phyloP scores from a whole-genome alignment of 2,329 filamentous ascomycete species.

The Lojkania enalia region DNA sequence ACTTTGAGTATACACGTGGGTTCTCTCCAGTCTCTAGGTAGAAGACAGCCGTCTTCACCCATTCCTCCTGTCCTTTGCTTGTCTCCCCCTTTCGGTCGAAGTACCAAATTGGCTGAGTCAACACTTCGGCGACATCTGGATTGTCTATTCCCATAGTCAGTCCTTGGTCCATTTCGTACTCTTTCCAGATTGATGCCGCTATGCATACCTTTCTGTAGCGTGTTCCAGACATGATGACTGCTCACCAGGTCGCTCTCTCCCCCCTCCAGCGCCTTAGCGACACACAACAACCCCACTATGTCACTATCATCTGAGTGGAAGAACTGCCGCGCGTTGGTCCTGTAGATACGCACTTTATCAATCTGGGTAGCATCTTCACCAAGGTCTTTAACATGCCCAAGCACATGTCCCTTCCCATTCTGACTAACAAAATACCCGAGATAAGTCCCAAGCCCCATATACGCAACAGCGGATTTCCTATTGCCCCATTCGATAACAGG shows the following conservation, averaged over 20 bases:
- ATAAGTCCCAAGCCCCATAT: constrained; percentile 84
- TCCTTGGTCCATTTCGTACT: too few species aligned
- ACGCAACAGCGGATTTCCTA: constrained; percentile 81
- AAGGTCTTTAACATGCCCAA: constrained; percentile 88
- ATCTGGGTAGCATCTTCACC: constrained; percentile 80
- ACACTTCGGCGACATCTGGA: constrained; percentile 74
- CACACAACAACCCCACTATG: constrained; percentile 80
- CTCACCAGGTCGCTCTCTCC: constrained; percentile 83
- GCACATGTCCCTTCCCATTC: constrained; percentile 80
- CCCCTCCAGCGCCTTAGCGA: constrained; percentile 75
- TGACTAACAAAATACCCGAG: constrained; percentile 87
- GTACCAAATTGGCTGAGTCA: constrained; percentile 83
- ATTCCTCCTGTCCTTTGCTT: constrained; percentile 73
- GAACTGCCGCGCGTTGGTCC: constrained; percentile 82
- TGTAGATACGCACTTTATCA: constrained; percentile 86
- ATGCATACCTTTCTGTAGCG: constrained; percentile 68
- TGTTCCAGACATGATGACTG: constrained; percentile 80
- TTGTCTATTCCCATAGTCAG: too few species aligned
- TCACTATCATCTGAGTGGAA: constrained; percentile 86
- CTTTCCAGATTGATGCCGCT: too few species aligned
- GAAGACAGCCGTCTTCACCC: constrained; percentile 71
- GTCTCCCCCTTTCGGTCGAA: constrained; percentile 89
- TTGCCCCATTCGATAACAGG: constrained; percentile 76
- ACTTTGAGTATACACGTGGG: constrained; percentile 74
- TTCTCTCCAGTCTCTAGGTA: constrained; percentile 73